Evolutionary conservation across 305 asterid genomes (phyloP), one percentile per base, ranked within the genome.

Genomic region (Fraxinus sp.): DNA sequence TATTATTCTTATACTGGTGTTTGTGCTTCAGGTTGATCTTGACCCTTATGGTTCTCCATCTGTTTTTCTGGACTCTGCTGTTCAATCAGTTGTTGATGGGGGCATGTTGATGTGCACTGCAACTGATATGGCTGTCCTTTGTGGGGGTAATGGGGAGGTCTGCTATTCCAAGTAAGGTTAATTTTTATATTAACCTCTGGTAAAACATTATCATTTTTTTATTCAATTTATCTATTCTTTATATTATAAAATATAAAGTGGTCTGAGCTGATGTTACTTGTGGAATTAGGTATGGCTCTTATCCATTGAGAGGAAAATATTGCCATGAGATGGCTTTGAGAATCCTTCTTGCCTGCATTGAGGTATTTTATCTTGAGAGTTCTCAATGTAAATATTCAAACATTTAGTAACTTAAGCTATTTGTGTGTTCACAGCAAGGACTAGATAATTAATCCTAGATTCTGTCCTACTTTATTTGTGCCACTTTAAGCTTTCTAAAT

Each of bases 1-100:
- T 13, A 6, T 71, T 71, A 16, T 13, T 68, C 37, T 71, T 71
- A 71, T 24, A 32, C 41, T 30, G 44, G 44, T 32, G 22, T 32
- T 32, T 32, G 41, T 81, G 76, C 80, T 85, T 57, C 91, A 94
- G 99, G 97, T 96, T 88, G 99, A 96, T 91, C 99, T 96, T 24
- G 99, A 96, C 85, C 98, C 99, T 32, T 96, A 94, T 88, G 99
- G 99, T 83, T 89, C 99, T 22, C 99, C 99, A 24, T 94, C 98
- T 77, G 90, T 94, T 74, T 96, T 96, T 90, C 89, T 96, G 84
- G 98, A 94, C 90, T 92, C 98, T 84, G 98, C 99, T 77, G 93
- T 94, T 81, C 98, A 96, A 86, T 92, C 98, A 62, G 94, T 96
- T 81, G 93, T 71, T 86, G 99, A 96, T 77, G 99, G 98, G 24